Evolutionary conservation across 805 yeast genomes (phyloP).

Genomic region (Hanseniaspora osmophila): DNA sequence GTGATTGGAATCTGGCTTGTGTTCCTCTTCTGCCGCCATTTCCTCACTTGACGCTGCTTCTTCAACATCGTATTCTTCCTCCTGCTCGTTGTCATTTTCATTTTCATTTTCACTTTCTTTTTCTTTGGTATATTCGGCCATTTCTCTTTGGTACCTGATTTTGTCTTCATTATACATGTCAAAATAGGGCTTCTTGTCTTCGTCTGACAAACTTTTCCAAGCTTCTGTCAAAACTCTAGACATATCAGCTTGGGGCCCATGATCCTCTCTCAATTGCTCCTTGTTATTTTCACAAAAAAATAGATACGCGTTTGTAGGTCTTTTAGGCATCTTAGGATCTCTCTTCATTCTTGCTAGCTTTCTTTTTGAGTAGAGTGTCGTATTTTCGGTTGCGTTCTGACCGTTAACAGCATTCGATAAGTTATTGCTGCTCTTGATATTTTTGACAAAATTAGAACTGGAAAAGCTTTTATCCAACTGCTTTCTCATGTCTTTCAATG

Average conservation of each 20-base stretch:
- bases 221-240: conserved; percentile 71
- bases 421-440: not conserved
- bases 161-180: conserved; percentile 68
- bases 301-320: conserved; percentile 83
- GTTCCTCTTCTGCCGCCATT: conserved; percentile 7
- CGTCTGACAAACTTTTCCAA: conserved; percentile 65
- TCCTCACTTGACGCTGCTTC: conserved; percentile 13
- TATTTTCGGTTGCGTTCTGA: conserved; percentile 10
- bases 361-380: conserved; percentile 14
- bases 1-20: conserved; percentile 7
- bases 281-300: conserved; percentile 79
- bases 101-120: conserved; percentile 6
- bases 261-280: conserved; percentile 49
- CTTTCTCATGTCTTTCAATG: conserved; percentile 16
- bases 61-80: conserved; percentile 8
- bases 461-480: conserved; percentile 9
- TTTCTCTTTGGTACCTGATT: conserved; percentile 58
- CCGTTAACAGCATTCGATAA: conserved; percentile 10
- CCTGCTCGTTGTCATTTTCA: conserved; percentile 4
- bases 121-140: conserved; percentile 35
- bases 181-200: conserved; percentile 57
- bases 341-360: conserved; percentile 25
- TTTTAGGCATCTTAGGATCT: conserved; percentile 76
- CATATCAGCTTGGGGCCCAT: conserved; percentile 45
- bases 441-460: not conserved